Evolutionary conservation across 257 asterid species (phyloP).

Genomic region (Capsicum pubescens): DNA sequence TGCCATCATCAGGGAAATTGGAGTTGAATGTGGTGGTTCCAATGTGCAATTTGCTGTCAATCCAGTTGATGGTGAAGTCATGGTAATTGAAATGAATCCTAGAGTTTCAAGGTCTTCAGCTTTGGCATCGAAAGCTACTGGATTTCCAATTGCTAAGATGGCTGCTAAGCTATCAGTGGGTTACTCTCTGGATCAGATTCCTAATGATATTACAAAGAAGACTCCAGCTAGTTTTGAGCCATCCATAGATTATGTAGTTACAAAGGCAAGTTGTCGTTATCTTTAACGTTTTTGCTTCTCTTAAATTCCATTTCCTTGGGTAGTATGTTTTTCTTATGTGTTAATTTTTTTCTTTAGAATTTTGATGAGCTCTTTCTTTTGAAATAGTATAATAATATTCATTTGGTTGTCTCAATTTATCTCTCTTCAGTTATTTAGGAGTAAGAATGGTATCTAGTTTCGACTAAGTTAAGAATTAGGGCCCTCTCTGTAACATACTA

Average conservation of each 20-base stretch:
- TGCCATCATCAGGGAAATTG: constrained; percentile 97
- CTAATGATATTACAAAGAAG: constrained; percentile 95
- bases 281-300: not conserved
- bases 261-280: constrained; percentile 62
- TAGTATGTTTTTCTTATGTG: not conserved
- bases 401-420: not conserved
- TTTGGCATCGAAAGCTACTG: constrained; percentile 97
- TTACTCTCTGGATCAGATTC: constrained; percentile 92
- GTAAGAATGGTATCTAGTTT: not conserved
- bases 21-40: constrained; percentile 99
- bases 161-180: constrained; percentile 98
- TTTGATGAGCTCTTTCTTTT: not conserved
- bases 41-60: constrained; percentile 95
- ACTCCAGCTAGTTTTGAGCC: constrained; percentile 99
- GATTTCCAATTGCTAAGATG: constrained; percentile 98
- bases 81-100: constrained; percentile 99
- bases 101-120: constrained; percentile 98
- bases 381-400: not conserved
- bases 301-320: not conserved
- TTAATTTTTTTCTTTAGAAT: constrained; percentile 2
- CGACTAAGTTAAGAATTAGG: not conserved
- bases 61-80: constrained; percentile 96
- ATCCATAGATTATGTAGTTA: constrained; percentile 93
- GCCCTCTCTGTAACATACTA: not conserved
- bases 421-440: constrained; percentile 15